Evolutionary conservation across 129 eudicot genomes (phyloP).

Genomic region (Logfia minima): DNA sequence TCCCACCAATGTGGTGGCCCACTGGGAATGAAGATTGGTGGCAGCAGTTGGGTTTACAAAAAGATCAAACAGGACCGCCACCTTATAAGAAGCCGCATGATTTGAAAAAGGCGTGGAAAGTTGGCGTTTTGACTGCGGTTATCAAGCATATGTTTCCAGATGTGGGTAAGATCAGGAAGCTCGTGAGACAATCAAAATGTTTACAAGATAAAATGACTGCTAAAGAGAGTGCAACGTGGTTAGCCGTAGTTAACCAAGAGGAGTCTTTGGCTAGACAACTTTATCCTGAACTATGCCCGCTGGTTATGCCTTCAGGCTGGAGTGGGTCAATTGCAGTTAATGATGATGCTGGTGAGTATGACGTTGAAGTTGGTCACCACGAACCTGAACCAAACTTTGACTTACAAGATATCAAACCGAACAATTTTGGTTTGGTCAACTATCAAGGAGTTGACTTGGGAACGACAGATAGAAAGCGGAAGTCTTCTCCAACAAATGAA

Average conservation of each 20-base stretch:
- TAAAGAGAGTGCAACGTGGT: slow-evolving; percentile 71
- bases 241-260: slow-evolving; percentile 70
- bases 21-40: slow-evolving; percentile 79
- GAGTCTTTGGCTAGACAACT: slow-evolving; percentile 55
- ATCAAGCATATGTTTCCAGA: slow-evolving; percentile 83
- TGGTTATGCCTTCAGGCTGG: slow-evolving; percentile 53
- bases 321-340: slow-evolving; percentile 50
- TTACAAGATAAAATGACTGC: slow-evolving; percentile 86
- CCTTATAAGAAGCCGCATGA: slow-evolving; percentile 88
- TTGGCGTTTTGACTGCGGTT: slow-evolving; percentile 73
- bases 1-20: slow-evolving; percentile 96
- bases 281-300: slow-evolving; percentile 57
- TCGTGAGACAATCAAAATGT: slow-evolving; percentile 76
- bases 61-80: slow-evolving; percentile 54
- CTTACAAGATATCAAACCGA: slow-evolving; percentile 58
- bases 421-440: slow-evolving; percentile 36
- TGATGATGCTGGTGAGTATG: slow-evolving; percentile 68
- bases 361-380: slow-evolving; percentile 56
- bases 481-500: slow-evolving; percentile 38
- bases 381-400: slow-evolving; percentile 44
- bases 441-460: slow-evolving; percentile 24
- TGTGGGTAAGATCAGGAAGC: slow-evolving; percentile 62
- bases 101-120: slow-evolving; percentile 75
- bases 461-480: slow-evolving; percentile 52
- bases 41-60: slow-evolving; percentile 59